Percentiles rank a stretch among this genome's conserved stretches.
Conservation (phyloP, 352 stramenopile genomes). For the Phytophthora gonapodyides region DNA sequence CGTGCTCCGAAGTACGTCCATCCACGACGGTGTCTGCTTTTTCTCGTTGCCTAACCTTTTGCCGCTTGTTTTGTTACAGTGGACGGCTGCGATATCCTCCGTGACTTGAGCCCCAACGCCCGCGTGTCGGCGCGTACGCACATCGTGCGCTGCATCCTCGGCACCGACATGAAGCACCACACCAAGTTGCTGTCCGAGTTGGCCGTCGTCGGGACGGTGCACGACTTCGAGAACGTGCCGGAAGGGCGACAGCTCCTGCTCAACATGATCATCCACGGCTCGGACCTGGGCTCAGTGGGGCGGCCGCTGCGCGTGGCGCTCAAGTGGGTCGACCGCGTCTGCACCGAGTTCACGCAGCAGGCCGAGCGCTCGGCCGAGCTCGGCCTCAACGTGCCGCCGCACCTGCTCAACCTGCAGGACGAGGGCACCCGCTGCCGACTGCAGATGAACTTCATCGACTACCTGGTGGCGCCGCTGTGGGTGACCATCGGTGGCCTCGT, state of each 20-base stretch:
- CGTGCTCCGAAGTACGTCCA: constrained; percentile 54
- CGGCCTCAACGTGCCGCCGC: constrained; percentile 65
- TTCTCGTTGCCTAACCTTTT: constrained; percentile 11
- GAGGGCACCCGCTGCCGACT: constrained; percentile 61
- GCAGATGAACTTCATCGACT: constrained; percentile 89
- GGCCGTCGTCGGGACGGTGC: constrained; percentile 42
- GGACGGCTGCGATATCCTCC: constrained; percentile 61
- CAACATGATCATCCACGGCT: constrained; percentile 84
- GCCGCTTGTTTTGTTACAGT: constrained; percentile 24
- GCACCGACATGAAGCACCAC: constrained; percentile 86
- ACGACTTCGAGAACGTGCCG: constrained; percentile 61
- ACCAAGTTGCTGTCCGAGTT: constrained; percentile 68
- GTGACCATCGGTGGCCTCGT: constrained; percentile 62
- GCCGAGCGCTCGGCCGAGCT: constrained; percentile 56
- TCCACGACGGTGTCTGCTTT: neutral
- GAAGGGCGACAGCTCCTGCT: constrained; percentile 76
- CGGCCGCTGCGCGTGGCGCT: constrained; percentile 48
- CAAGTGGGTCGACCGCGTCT: constrained; percentile 77
- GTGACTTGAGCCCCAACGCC: constrained; percentile 53
- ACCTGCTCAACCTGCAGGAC: constrained; percentile 81
- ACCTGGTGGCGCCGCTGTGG: constrained; percentile 79
- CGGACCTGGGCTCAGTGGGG: constrained; percentile 71
- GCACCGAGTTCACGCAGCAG: constrained; percentile 82
- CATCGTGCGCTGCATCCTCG: constrained; percentile 80
- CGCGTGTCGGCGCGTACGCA: constrained; percentile 49